Evolutionary conservation across 2,329 filamentous ascomycete species (phyloP).

Genomic region (Aspergillus sojae): DNA sequence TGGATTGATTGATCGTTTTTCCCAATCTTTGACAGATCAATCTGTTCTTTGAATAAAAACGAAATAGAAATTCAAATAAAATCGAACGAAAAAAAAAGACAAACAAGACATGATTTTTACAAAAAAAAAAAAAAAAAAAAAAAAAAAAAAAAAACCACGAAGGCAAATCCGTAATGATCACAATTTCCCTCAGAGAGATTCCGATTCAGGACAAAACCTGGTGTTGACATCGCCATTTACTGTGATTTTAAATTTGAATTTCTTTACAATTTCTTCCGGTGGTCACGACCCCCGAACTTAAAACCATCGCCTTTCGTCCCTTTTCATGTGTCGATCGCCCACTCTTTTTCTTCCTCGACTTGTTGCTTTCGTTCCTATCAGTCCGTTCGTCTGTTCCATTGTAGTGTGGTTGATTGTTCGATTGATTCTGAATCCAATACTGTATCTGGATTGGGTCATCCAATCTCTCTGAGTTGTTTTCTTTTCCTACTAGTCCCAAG

Average conservation of each 20-base stretch:
- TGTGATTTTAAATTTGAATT: background rate
- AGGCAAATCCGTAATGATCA: background rate
- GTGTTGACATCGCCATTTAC: background rate
- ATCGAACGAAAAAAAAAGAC: background rate
- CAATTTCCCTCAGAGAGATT: background rate
- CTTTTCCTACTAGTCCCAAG: background rate
- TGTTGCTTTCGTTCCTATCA: background rate
- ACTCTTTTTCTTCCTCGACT: constrained; percentile 6
- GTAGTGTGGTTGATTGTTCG: background rate
- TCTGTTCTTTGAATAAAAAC: background rate
- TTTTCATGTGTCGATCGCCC: constrained; percentile 5
- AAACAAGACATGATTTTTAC: no score
- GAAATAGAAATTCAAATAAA: background rate
- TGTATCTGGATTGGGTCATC: constrained; percentile 3
- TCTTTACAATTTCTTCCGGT: constrained; percentile 5
- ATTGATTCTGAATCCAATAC: background rate
- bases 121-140: background rate
- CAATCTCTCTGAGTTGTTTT: background rate
- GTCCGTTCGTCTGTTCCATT: background rate
- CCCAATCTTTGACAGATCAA: background rate
- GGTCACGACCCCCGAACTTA: constrained; percentile 3
- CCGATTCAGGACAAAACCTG: background rate
- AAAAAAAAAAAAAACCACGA: background rate
- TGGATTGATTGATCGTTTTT: background rate
- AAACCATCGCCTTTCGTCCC: constrained; percentile 1